A percentile compares a stretch with the other conserved stretches of the same genome.
Conservation (phyloP, 176 grass and related monocot genomes). For the Neostapfia colusana region DNA sequence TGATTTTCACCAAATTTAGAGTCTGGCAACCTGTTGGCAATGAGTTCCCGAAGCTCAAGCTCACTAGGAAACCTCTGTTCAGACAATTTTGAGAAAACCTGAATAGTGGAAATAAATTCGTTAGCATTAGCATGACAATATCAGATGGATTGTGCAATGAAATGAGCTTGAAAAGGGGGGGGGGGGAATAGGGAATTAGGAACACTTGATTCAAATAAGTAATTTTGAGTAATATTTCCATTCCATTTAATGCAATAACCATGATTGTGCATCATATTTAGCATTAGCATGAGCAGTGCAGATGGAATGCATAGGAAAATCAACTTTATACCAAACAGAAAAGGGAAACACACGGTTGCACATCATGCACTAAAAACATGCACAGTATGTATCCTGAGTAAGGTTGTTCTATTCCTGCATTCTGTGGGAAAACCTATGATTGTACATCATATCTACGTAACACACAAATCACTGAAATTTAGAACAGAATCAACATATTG, state of each 20-base stretch:
- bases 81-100: slow-evolving; percentile 96
- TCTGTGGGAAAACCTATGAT: neutral
- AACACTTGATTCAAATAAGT: neutral
- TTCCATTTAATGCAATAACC: neutral
- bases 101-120: slow-evolving; percentile 33
- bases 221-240: slow-evolving; percentile 3
- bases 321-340: neutral
- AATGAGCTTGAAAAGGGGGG: slow-evolving; percentile 1
- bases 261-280: neutral
- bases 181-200: neutral
- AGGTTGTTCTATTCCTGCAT: neutral
- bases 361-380: neutral
- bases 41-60: slow-evolving; percentile 70
- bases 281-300: neutral
- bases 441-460: neutral
- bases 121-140: slow-evolving; percentile 17
- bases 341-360: neutral
- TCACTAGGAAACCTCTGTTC: slow-evolving; percentile 89
- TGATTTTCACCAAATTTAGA: slow-evolving; percentile 54
- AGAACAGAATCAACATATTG: neutral
- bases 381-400: neutral
- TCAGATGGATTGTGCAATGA: neutral
- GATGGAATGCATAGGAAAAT: neutral
- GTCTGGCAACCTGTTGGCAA: slow-evolving; percentile 59
- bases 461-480: neutral